These are phyloP conservation scores for Striga hermonthica DNA, from an alignment of 305 asterid species.

Conservation along the genomic window DNA sequence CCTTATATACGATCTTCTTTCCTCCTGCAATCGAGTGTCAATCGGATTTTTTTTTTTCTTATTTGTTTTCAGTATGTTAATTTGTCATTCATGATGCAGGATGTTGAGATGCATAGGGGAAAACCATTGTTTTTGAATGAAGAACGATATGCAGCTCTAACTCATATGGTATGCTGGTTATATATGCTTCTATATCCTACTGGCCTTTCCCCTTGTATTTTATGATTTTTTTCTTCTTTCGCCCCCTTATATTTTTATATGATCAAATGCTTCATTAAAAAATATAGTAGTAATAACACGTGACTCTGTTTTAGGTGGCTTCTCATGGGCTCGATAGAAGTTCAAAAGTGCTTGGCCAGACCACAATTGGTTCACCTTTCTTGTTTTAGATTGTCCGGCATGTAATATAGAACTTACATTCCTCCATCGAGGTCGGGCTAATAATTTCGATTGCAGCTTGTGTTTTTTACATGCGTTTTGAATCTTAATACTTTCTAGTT, in stretches of 20 bases:
- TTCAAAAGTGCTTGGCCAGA: conserved; percentile 85
- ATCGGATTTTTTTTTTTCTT: not conserved
- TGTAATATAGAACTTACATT: conserved; percentile 27
- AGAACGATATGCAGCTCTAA: conserved; percentile 89
- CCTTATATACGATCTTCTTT: not conserved
- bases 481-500: not conserved
- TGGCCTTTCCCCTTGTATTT: not conserved
- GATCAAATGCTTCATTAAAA: not conserved
- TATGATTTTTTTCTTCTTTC: not conserved
- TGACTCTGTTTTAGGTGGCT: conserved; percentile 65
- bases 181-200: conserved; percentile 15
- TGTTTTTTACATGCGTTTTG: not conserved
- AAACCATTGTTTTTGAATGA: conserved; percentile 86
- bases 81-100: conserved; percentile 51
- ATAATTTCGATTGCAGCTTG: conserved; percentile 19
- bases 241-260: too few relatives aligned
- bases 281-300: conserved; percentile 13
- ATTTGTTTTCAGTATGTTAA: not conserved
- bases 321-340: conserved; percentile 97
- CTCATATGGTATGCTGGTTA: conserved; percentile 65
- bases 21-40: not conserved
- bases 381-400: conserved; percentile 52
- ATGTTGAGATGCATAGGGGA: conserved; percentile 76
- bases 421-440: conserved; percentile 47
- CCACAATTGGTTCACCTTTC: conserved; percentile 72